These are phyloP conservation scores for Talinum fruticosum DNA, from an alignment of 148 eudicot species.

Conservation along the genomic window DNA sequence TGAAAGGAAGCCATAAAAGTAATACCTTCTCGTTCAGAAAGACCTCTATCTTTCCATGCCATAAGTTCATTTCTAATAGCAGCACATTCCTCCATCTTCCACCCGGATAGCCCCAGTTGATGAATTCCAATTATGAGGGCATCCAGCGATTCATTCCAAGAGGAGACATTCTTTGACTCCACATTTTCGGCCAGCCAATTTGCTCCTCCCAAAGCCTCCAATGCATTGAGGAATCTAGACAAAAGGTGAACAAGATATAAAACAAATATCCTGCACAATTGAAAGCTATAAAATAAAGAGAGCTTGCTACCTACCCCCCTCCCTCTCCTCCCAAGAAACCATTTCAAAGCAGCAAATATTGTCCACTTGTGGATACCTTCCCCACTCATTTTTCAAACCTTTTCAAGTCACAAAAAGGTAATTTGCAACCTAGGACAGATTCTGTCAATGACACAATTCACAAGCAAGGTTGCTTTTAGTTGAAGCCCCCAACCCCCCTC, in stretches of 20 bases:
- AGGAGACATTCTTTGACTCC: constrained; percentile 45
- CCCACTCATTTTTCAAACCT: background rate
- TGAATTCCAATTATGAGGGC: constrained; percentile 61
- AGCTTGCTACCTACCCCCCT: background rate
- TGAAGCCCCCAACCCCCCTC: background rate
- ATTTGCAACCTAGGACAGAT: background rate
- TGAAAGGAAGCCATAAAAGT: background rate
- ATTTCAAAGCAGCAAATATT: background rate
- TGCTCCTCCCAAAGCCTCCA: constrained; percentile 80
- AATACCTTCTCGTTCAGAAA: constrained; percentile 71
- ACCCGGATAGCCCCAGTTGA: constrained; percentile 83
- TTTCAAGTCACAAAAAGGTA: background rate
- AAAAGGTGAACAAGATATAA: background rate
- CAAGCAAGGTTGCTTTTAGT: too few species aligned
- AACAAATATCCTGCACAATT: background rate
- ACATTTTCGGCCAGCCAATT: constrained; percentile 58
- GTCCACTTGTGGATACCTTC: background rate
- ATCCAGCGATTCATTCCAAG: constrained; percentile 71
- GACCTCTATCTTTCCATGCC: constrained; percentile 78
- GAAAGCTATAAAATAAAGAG: background rate
- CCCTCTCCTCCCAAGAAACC: background rate
- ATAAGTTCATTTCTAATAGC: constrained; percentile 71
- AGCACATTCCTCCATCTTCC: constrained; percentile 74
- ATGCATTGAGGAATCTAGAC: constrained; percentile 73
- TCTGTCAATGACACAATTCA: background rate